Percentiles rank a stretch among this genome's conserved stretches.
These are phyloP conservation scores for Cyathus striatus DNA, from an alignment of 768 basidiomycete genomes.

Conservation along the genomic window DNA sequence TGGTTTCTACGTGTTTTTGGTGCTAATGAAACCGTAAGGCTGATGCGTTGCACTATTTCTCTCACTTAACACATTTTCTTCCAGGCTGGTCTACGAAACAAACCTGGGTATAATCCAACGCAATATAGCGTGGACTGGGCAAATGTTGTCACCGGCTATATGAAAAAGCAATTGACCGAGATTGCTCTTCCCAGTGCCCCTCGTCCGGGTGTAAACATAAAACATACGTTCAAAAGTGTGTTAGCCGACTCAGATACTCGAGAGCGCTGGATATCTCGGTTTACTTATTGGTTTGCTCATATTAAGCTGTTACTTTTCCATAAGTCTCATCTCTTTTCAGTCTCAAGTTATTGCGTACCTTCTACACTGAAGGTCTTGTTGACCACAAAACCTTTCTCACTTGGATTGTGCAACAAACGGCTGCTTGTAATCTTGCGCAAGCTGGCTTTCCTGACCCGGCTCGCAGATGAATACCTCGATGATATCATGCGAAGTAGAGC, in stretches of 20 bases:
- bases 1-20: slow-evolving; percentile 88
- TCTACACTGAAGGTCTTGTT: slow-evolving; percentile 77
- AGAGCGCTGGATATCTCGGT: slow-evolving; percentile 74
- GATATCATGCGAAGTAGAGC: slow-evolving; percentile 65
- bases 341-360: slow-evolving; percentile 64
- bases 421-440: slow-evolving; percentile 77
- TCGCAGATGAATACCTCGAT: slow-evolving; percentile 78
- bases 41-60: too few species aligned
- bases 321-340: slow-evolving; percentile 26
- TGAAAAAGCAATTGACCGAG: slow-evolving; percentile 78
- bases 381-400: slow-evolving; percentile 72
- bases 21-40: slow-evolving; percentile 76
- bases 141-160: slow-evolving; percentile 69
- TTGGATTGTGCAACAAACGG: slow-evolving; percentile 78
- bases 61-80: not conserved
- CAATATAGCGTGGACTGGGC: slow-evolving; percentile 88
- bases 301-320: not conserved
- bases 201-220: slow-evolving; percentile 72
- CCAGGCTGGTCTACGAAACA: slow-evolving; percentile 71
- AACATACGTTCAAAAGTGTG: slow-evolving; percentile 80
- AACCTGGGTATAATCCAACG: slow-evolving; percentile 74
- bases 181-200: slow-evolving; percentile 79
- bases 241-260: slow-evolving; percentile 66
- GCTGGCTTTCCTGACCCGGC: slow-evolving; percentile 66
- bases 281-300: slow-evolving; percentile 60